A percentile compares a stretch with the other conserved stretches of the same genome.
Evolutionary conservation across 2,329 filamentous ascomycete genomes (phyloP).

Genomic region (Pseudocercospora pini-densiflorae): DNA sequence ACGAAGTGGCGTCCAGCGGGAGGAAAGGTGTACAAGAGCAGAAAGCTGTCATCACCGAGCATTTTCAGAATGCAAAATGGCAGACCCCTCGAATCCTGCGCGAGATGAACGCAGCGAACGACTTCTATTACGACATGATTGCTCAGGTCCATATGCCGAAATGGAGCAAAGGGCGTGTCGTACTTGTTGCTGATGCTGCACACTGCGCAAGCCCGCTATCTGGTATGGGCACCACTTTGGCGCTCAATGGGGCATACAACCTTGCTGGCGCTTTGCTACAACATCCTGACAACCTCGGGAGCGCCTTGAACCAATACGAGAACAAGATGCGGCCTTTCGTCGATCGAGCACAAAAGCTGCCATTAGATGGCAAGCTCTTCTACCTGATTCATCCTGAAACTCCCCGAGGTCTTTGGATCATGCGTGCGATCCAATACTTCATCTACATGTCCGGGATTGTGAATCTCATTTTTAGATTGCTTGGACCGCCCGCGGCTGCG

Average conservation of each 20-base stretch:
- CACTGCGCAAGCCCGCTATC: conserved; percentile 39
- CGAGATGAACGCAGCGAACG: conserved; percentile 36
- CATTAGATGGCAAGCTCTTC: conserved; percentile 28
- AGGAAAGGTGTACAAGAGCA: conserved; percentile 28
- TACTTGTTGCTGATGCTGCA: conserved; percentile 39
- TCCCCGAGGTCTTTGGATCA: conserved; percentile 26
- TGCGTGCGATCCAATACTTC: conserved; percentile 23
- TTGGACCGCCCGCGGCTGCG: conserved; percentile 31
- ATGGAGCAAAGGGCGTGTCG: conserved; percentile 38
- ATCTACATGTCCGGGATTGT: conserved; percentile 22
- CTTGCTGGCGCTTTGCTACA: conserved; percentile 37
- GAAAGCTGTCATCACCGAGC: conserved; percentile 35
- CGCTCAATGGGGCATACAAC: conserved; percentile 41
- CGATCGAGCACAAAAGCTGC: conserved; percentile 33
- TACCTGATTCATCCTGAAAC: conserved; percentile 34
- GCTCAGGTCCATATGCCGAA: conserved; percentile 38
- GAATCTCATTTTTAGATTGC: conserved; percentile 24
- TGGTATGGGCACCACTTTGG: conserved; percentile 43
- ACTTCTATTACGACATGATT: conserved; percentile 41
- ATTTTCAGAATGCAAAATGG: conserved; percentile 37
- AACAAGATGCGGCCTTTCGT: conserved; percentile 32
- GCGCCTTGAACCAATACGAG: conserved; percentile 35
- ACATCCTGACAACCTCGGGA: conserved; percentile 25
- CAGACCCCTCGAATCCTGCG: conserved; percentile 32
- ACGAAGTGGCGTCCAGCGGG: conserved; percentile 24